phyloP scores from a whole-genome alignment of 352 stramenopile genomes.

The Peronospora destructor region DNA sequence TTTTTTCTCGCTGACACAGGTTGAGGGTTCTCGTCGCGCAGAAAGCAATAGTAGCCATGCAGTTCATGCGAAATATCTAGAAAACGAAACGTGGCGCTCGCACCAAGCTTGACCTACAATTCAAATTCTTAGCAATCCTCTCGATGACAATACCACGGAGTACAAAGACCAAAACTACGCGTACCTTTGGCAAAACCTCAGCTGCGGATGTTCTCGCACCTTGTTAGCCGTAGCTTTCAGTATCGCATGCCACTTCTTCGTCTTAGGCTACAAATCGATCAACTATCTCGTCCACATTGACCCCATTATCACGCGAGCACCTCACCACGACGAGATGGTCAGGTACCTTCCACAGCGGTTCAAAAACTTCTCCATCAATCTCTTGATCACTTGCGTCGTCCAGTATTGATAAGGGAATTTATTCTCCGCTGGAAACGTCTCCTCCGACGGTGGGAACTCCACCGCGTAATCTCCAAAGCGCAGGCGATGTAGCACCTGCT shows the following conservation, averaged over 20 bases:
- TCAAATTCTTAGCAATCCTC: slow-evolving; percentile 1
- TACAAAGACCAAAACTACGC: background rate
- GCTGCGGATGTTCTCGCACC: slow-evolving; percentile 29
- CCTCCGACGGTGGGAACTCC: slow-evolving; percentile 28
- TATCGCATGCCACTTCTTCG: slow-evolving; percentile 37
- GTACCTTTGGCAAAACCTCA: slow-evolving; percentile 49
- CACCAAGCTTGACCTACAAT: slow-evolving; percentile 33
- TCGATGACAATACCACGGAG: background rate
- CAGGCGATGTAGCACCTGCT: slow-evolving; percentile 34
- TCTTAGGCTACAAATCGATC: slow-evolving; percentile 28
- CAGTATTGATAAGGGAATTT: slow-evolving; percentile 39
- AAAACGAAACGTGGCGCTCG: slow-evolving; percentile 36
- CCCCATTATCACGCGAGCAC: background rate
- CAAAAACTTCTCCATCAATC: slow-evolving; percentile 23
- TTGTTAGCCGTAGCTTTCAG: slow-evolving; percentile 41
- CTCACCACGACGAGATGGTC: slow-evolving; percentile 25
- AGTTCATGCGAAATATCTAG: slow-evolving; percentile 25
- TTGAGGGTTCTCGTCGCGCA: slow-evolving; percentile 35
- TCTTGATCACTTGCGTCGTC: slow-evolving; percentile 28
- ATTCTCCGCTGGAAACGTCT: slow-evolving; percentile 18
- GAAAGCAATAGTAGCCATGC: slow-evolving; percentile 42
- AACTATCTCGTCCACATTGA: background rate
- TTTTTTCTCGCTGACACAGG: background rate
- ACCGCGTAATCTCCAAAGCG: slow-evolving; percentile 42
- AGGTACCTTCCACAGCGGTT: slow-evolving; percentile 26